Evolutionary conservation across 345 rosid genomes (phyloP).

Genomic region (Gossypium herbaceum): DNA sequence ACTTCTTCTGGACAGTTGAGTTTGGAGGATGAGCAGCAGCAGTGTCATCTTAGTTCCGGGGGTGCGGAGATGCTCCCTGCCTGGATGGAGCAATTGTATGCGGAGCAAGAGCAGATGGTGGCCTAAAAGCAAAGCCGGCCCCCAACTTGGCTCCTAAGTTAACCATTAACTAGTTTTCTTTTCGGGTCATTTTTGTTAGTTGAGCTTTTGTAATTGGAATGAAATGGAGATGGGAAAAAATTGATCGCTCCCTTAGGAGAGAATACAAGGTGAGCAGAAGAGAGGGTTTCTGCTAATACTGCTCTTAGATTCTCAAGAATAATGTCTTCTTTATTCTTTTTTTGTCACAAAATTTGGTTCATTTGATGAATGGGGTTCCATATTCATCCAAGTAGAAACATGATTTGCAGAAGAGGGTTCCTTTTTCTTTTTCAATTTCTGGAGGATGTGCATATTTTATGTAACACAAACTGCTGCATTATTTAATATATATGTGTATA

Average conservation of each 20-base stretch:
- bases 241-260: background rate
- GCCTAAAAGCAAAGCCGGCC: constrained; percentile 40
- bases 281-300: constrained; percentile 24
- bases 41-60: constrained; percentile 32
- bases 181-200: constrained; percentile 19
- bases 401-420: background rate
- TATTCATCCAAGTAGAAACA: constrained; percentile 3
- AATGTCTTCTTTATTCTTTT: constrained; percentile 7
- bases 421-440: background rate
- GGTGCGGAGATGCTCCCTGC: constrained; percentile 45
- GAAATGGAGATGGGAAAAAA: constrained; percentile 4
- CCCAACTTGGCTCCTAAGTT: constrained; percentile 15
- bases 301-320: constrained; percentile 20
- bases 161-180: constrained; percentile 33
- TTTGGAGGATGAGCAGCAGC: constrained; percentile 34
- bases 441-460: constrained; percentile 16
- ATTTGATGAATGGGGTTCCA: background rate
- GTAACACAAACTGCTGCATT: constrained; percentile 17
- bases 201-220: constrained; percentile 20
- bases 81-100: constrained; percentile 77
- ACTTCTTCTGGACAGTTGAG: constrained; percentile 34
- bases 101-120: constrained; percentile 78
- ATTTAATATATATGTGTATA: background rate
- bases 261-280: constrained; percentile 24
- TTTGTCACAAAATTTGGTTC: background rate